phyloP scores from a whole-genome alignment of 192 early-diverging fungal species.

The Geranomyces michiganensis region DNA sequence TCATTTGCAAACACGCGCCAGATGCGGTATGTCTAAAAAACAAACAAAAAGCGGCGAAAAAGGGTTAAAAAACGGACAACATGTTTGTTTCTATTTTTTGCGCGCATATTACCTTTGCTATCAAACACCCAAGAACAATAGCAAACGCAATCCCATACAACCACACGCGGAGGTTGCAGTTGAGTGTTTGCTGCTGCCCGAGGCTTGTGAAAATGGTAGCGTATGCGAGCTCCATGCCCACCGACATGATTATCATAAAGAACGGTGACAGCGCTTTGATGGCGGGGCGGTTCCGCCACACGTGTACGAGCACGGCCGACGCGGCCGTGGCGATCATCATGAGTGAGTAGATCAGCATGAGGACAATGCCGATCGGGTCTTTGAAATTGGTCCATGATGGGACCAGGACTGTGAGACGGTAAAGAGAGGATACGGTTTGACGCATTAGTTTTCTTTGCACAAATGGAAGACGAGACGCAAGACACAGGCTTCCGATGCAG shows the following conservation, averaged over 20 bases:
- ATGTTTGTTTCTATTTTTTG: too few relatives aligned
- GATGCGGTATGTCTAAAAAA: constrained; percentile 6
- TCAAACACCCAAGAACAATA: constrained; percentile 16
- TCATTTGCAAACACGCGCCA: constrained; percentile 17
- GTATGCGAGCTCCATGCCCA: constrained; percentile 14
- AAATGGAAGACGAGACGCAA: constrained; percentile 6
- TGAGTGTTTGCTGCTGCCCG: neutral
- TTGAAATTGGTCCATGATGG: constrained; percentile 12
- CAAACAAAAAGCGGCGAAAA: neutral
- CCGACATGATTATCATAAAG: constrained; percentile 20
- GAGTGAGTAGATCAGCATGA: constrained; percentile 11
- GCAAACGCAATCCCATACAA: constrained; percentile 7
- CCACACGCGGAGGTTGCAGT: constrained; percentile 7
- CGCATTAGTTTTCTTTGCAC: neutral
- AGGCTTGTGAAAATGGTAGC: constrained; percentile 14
- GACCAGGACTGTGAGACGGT: constrained; percentile 3
- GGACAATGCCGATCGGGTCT: constrained; percentile 13
- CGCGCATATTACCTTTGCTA: constrained; percentile 5
- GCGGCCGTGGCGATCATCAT: constrained; percentile 11
- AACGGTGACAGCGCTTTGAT: constrained; percentile 12
- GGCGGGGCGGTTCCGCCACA: neutral
- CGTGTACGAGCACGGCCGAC: neutral
- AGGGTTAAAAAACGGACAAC: too few relatives aligned
- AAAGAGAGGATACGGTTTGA: neutral
- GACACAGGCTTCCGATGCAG: neutral